These are phyloP conservation scores for Linnemannia schmuckeri DNA, from an alignment of 192 early-diverging fungal species.

Conservation along the genomic window DNA sequence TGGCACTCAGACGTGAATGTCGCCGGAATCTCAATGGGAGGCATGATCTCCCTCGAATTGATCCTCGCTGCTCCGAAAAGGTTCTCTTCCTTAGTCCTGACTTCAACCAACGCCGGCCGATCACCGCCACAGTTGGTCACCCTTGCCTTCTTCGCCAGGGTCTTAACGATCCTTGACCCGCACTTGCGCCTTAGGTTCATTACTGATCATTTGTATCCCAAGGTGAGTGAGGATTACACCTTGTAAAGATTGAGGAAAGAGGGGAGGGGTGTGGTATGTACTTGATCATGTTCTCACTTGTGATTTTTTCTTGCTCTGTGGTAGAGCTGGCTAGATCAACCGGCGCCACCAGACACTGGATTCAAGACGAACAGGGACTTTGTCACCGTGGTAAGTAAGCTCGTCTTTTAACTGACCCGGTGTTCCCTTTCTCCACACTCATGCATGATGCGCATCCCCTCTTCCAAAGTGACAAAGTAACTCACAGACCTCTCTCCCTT, in stretches of 20 bases:
- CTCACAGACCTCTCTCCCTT: neutral
- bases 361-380: constrained; percentile 7
- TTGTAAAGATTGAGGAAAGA: neutral
- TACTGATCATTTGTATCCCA: neutral
- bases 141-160: constrained; percentile 1
- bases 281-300: neutral
- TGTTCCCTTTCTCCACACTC: neutral
- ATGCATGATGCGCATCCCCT: neutral
- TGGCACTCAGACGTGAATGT: constrained; percentile 78
- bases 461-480: neutral
- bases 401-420: neutral
- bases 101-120: constrained; percentile 64
- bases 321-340: neutral
- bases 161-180: neutral
- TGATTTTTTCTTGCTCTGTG: neutral
- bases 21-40: constrained; percentile 85
- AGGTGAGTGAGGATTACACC: neutral
- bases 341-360: neutral
- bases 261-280: too few species aligned
- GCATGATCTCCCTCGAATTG: constrained; percentile 85
- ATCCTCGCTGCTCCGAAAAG: constrained; percentile 61
- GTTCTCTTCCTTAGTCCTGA: constrained; percentile 66
- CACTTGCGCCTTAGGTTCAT: neutral
- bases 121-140: constrained; percentile 15
- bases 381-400: neutral